Evolutionary conservation across 805 yeast species (phyloP), one percentile per base, ranked within the genome.

Genomic region (Saccharomycopsis sp.): DNA sequence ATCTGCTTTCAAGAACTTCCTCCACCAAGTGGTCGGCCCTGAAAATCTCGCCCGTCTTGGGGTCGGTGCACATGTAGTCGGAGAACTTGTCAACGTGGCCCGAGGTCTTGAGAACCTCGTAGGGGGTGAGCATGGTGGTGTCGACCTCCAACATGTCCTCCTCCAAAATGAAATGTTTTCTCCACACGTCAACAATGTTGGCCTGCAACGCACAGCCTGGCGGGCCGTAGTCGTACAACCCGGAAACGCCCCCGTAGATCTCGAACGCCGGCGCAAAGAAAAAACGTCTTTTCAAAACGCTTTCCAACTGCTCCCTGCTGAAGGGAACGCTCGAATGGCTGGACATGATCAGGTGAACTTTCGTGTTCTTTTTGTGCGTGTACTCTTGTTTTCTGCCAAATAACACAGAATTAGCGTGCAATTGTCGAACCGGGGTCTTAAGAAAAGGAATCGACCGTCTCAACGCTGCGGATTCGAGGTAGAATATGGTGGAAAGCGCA

Each of bases 101-200:
- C 38, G 97, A 89, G 33, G 98, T 94, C 69, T 94, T 94, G 61
- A 92, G 72, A 26, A 92, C 98, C 62, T 94, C 98, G 57, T 85
- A 79, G 12, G 99, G 99, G 36, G 99, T 92, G 64, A 92, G 70
- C 88, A 92, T 88, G 45, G 98, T 86, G 64, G 94, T 80, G 68
- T 94, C 98, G 48, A 92, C 96, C 66, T 92, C 99, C 58, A 88
- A 73, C 97, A 92, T 92, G 58, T 92, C 97, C 68, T 92, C 99
- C 65, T 92, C 97, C 52, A 94, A 69, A 48, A 92, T 79, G 61
- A 92, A 92, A 65, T 92, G 99, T 63, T 88, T 89, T 70, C 97
- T 82, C 98, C 98, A 92, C 37, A 75, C 72, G 58, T 94, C 99
- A 48, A 92, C 69, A 48, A 92, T 73, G 62, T 92, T 89, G 55